Evolutionary conservation across 108 stramenopile species (phyloP), one percentile per base, ranked within the genome.

Genomic region (Epithemia pelagica): DNA sequence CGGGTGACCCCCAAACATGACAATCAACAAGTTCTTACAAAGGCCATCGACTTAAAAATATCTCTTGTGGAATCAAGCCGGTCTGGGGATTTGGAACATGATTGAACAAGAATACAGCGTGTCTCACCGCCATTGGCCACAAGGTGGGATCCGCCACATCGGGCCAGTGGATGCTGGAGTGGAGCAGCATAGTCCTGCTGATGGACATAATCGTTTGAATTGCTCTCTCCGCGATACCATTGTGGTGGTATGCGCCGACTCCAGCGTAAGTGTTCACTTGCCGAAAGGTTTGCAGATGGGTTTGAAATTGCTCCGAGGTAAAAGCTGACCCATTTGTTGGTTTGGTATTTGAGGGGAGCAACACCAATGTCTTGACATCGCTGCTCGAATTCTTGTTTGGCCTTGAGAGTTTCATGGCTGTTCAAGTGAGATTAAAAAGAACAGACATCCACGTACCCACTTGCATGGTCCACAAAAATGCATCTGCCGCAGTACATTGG

Each of bases 81-180:
- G 59, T 30, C n/a, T 53, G 23, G 1, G 28, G 55, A 21, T 63
- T 68, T 22, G 74, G 79, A 1, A 72, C 20, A 1, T 59, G 62
- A 62, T 85, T 85, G 31, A 59, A 66, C 0, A 74, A 1, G 26
- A 66, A 77, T 0, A 77, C 73, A 23, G 80, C 72, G 51, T 85
- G 68, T 7, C 70, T 51, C 1, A 84, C 64, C 0, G 83, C 79
- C 29, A 81, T 54, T 18, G 84, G 78, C 84, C 80, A 85, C 0
- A 71, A 64, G 3, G 31, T 28, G 5, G 66, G 19, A 32, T 73
- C n/a, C n/a, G n/a, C n/a, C n/a, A n/a, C n/a, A n/a, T n/a, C n/a
- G n/a, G n/a, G n/a, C n/a, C n/a, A n/a, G 57, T 68, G 74, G 1
- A 84, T 54, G 0, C 61, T 31, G 0, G 62, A 68, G 64, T 84